Evolutionary conservation across 352 stramenopile species (phyloP), one percentile per base, ranked within the genome.

Genomic region (Phytopythium mirpurense): DNA sequence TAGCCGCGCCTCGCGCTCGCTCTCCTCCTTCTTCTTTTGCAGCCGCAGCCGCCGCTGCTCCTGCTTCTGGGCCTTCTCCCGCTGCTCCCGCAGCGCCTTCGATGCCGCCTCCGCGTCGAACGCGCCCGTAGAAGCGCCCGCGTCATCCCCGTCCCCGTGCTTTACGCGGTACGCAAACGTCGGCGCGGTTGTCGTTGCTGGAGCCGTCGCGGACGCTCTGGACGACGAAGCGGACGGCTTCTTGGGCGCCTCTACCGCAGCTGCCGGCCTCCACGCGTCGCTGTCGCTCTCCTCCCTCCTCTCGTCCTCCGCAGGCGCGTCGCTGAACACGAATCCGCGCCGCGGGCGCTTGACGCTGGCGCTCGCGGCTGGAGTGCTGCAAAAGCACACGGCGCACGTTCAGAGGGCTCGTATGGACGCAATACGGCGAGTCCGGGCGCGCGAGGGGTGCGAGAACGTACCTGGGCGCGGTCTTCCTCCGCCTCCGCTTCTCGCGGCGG

Each of bases 91-190:
- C 35, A 86, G 54, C 41, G 71, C 78, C 12, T 65, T 61, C 18
- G 72, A 77, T 15, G 65, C 78, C 19, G 72, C 68, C 3, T 57
- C 63, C 8, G 72, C 65, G 52, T 88, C 70, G 18, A 88, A 38
- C 0, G 29, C 47, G 42, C 67, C 48, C 43, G 62, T 70, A 18
- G 86, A 38, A 0, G 29, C 47, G 42, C 67, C 48, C 43, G 62
- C 37, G 9, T 62, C 49, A 44, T 71, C 56, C 38, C 62, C 57
- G 14, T 65, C 41, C 24, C 67, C 59, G 49, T 71, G 63, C 34
- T 79, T 84, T 11, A 75, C 65, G n/a, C 76, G 73, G 23, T 84
- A 89, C 14, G 70, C 65, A 49, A 89, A 88, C 52, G 63, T 70
- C 24, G 72, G 60, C 60, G 26, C 63, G 65, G n/a, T n/a, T 23